Percentiles rank a stretch among this genome's conserved stretches.
These are phyloP conservation scores for Kuraishia piskuri DNA, from an alignment of 805 yeast species.

Conservation along the genomic window DNA sequence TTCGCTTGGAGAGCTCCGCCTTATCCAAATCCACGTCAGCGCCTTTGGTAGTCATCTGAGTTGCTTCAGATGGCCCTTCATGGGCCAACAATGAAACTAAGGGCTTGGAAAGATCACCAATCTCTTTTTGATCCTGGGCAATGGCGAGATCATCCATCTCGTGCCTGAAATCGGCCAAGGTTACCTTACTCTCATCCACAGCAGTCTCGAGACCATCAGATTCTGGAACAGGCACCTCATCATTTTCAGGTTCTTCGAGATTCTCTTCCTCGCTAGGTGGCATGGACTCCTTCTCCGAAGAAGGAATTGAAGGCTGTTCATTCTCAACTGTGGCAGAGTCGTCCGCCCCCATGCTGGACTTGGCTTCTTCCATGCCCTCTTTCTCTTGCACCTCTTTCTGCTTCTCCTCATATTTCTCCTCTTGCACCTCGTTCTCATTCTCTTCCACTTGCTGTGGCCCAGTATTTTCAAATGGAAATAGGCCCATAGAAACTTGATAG, in stretches of 20 bases:
- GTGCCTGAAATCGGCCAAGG: neutral
- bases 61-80: neutral
- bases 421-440: neutral
- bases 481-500: slow-evolving; percentile 8
- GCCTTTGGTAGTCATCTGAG: too few relatives aligned
- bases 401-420: neutral
- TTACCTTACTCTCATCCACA: neutral
- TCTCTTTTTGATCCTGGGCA: neutral
- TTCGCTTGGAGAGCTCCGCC: slow-evolving; percentile 3
- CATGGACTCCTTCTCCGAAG: neutral
- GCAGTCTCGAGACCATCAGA: neutral
- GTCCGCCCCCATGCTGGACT: neutral
- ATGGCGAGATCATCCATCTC: slow-evolving; percentile 2
- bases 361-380: neutral
- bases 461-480: slow-evolving; percentile 8
- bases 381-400: slow-evolving; percentile 3
- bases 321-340: slow-evolving; percentile 5
- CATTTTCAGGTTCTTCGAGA: neutral
- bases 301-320: neutral
- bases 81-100: neutral
- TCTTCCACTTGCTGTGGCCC: slow-evolving; percentile 1
- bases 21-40: neutral
- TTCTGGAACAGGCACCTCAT: too few relatives aligned
- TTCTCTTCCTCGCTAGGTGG: neutral
- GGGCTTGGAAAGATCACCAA: neutral